A percentile compares a stretch with the other conserved stretches of the same genome.
Conservation (phyloP, 1,284 basidiomycete species). For the Lentinula novae-zelandiae region DNA sequence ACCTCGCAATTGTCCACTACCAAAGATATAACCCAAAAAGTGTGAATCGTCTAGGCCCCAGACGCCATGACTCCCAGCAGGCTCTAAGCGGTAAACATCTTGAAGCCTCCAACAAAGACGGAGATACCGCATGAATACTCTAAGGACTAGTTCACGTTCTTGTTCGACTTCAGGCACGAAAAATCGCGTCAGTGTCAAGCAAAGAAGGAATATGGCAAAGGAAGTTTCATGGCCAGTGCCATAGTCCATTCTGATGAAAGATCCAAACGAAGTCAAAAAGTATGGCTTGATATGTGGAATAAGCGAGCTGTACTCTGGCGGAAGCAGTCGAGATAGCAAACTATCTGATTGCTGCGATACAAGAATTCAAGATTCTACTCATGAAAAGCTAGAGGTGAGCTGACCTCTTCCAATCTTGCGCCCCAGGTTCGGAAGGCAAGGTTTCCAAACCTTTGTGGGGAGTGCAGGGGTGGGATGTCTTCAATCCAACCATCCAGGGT, state of each 20-base stretch:
- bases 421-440: conserved; percentile 91
- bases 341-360: conserved; percentile 52
- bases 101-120: conserved; percentile 84
- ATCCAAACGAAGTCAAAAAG: conserved; percentile 85
- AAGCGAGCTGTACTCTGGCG: conserved; percentile 33
- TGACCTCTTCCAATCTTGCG: conserved; percentile 71
- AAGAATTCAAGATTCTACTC: not conserved
- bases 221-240: conserved; percentile 95
- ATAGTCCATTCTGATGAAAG: conserved; percentile 91
- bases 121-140: conserved; percentile 74
- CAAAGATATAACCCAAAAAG: conserved; percentile 90
- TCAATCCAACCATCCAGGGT: conserved; percentile 78
- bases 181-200: conserved; percentile 62
- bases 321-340: conserved; percentile 53
- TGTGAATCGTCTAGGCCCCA: conserved; percentile 97
- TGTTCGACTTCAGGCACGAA: conserved; percentile 48
- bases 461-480: conserved; percentile 75
- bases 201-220: conserved; percentile 78
- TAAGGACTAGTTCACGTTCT: conserved; percentile 63
- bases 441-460: conserved; percentile 93
- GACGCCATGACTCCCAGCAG: conserved; percentile 95
- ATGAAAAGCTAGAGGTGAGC: conserved; percentile 17
- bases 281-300: conserved; percentile 71
- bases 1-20: conserved; percentile 87
- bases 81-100: conserved; percentile 88